Base-by-base conservation (phyloP, 1,284 basidiomycete species). In the Takashimella koratensis region DNA sequence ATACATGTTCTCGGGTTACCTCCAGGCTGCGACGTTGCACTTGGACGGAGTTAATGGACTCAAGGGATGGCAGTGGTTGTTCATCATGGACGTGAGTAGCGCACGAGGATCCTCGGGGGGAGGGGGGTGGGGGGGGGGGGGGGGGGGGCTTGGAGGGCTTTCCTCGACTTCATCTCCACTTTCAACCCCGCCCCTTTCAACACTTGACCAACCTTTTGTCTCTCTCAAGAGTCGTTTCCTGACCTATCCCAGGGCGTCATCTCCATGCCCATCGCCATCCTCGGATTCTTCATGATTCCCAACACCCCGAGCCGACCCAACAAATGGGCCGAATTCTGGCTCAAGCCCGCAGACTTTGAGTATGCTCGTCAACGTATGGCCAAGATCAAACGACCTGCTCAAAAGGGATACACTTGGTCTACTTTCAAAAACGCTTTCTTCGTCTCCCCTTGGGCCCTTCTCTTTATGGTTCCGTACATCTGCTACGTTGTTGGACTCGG, bases 1-100 rank as follows among this genome's bases (percentile, higher is more conserved):
- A 2, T 60, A 55, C 13, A 56, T 73, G 22, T 71, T 70, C 54
- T 63, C 60, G 10, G 70, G 70, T 4, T 57, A 70, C 5, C 59
- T 72, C 44, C 70, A 72, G 47, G 63, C 66, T 0, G 13, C 30
- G 8, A n/a, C 19, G 8, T 43, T 43, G 20, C 13, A 43, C 20
- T 22, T 43, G n/a, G 20, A 43, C 20, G 42, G 42, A 6, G 19
- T 8, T 6, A n/a, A 43, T 22, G 42, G 42, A 8, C 20, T 43
- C 11, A 43, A 43, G 20, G 42, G 42, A 6, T 43, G 13, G n/a
- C 42, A 43, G 20, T 43, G 42, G 42, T 22, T 43, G 20, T 43
- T 43, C 42, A 43, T 43, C 42, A 43, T 43, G 42, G 42, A 43
- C 21, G 42, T 43, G 62, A 20, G 30, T 36, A n/a, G n/a, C n/a